Evolutionary conservation across 2,329 filamentous ascomycete species (phyloP), one percentile per base, ranked within the genome.

Genomic region (Pseudocercospora crystallina): DNA sequence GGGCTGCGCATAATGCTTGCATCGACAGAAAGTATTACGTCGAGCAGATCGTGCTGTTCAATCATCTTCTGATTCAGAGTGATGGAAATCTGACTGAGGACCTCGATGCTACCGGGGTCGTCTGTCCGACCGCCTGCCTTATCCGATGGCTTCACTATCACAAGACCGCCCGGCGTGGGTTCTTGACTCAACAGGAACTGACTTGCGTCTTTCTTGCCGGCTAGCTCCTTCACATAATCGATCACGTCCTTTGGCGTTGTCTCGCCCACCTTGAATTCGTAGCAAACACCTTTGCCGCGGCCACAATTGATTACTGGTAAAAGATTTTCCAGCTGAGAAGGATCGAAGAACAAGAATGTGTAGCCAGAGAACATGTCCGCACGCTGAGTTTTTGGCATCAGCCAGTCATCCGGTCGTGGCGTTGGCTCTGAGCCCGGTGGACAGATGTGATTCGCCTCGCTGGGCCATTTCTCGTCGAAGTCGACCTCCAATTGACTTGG

Each of bases 21-120:
- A 71, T 97, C 86, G 43, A 86, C 87, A n/a, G 77, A 83, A 26
- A 97, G 73, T 39, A 99, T 94, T 1, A 88, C 88, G 68, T 96
- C 90, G 2, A 99, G 77, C 56, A 99, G 95, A 61, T 96, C 91
- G 51, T 87, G 90, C 65, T 96, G 90, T 60, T 92, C 84, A 46
- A 96, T 85, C 2, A 90, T 84, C 3, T 90, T 83, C 66, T 95
- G 90, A 54, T 90, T 86, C 10, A 95, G 79, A 39, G 82, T 77
- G 14, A 85, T 68, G 2, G 90, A 87, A 12, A 95, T 81, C 3
- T 53, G 47, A 15, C 51, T 46, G 30, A 61, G 50, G 44, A 67
- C 57, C 8, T 26, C 45, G 20, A 26, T 26, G 7, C 20, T 26
- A 26, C 20, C 20, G 10, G 37, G 38, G 13, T 44, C 36, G 31